Percentiles rank a stretch among this genome's conserved stretches.
Conservation (phyloP, 139 green algal genomes). For the Chlamydomonas incerta region DNA sequence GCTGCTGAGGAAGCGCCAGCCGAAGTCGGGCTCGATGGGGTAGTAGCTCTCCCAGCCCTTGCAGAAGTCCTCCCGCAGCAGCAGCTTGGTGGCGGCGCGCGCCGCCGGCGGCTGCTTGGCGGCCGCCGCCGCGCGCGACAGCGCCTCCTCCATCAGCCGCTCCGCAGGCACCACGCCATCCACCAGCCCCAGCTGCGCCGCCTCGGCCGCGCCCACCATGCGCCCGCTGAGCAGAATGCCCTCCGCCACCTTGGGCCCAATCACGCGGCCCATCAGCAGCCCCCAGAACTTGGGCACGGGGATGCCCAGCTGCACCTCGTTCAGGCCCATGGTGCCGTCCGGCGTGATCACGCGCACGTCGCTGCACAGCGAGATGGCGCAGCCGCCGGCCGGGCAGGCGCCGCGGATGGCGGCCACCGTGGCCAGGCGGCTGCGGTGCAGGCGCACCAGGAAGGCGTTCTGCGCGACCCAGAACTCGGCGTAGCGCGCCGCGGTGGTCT, state of each 20-base stretch:
- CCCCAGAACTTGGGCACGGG: conserved; percentile 90
- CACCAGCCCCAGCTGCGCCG: conserved; percentile 77
- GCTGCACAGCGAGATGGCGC: conserved; percentile 89
- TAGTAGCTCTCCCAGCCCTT: conserved; percentile 71
- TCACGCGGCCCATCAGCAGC: conserved; percentile 72
- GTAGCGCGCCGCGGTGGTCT: conserved; percentile 68
- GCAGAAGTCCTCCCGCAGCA: conserved; percentile 67
- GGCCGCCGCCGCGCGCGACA: conserved; percentile 58
- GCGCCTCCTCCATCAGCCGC: conserved; percentile 63
- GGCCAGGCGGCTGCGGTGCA: conserved; percentile 78
- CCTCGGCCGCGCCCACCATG: conserved; percentile 47
- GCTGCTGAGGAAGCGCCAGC: conserved; percentile 72
- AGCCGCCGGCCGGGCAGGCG: conserved; percentile 93
- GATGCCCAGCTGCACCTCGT: conserved; percentile 86
- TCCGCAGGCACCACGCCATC: conserved; percentile 75
- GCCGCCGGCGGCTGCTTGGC: conserved; percentile 55
- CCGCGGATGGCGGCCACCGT: conserved; percentile 89
- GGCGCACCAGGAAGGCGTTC: conserved; percentile 80
- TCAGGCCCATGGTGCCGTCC: conserved; percentile 76
- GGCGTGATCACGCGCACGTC: conserved; percentile 89
- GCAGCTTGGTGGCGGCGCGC: conserved; percentile 69
- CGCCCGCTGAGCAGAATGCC: conserved; percentile 67
- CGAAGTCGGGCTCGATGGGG: conserved; percentile 66
- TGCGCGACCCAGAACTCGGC: conserved; percentile 83
- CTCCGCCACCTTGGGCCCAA: conserved; percentile 68